Conservation (phyloP, 2,329 filamentous ascomycete genomes). For the Neonectria sp. region DNA sequence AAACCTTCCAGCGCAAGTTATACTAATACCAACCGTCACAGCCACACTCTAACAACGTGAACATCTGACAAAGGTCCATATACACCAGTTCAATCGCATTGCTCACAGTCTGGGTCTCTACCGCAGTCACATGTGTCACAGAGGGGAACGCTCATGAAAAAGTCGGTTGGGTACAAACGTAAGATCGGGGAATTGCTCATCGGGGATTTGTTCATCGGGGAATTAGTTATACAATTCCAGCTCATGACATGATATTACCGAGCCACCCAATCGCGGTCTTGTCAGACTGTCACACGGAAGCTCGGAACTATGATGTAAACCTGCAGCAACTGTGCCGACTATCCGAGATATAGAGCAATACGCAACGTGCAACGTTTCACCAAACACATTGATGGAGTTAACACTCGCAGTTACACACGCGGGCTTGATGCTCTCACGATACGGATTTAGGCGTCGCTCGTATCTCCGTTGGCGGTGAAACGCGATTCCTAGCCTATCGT, state of each 20-base stretch:
- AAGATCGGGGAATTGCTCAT: no score
- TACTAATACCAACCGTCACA: no score
- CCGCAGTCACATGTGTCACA: no score
- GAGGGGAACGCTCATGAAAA: no score
- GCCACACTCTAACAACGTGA: no score
- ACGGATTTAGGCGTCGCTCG: conserved; percentile 22
- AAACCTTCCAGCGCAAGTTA: no score
- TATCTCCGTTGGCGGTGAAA: conserved; percentile 27
- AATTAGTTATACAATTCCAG: background rate
- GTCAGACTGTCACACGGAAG: background rate
- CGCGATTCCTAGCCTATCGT: conserved; percentile 22
- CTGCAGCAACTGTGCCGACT: background rate
- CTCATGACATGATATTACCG: background rate
- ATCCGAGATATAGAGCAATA: background rate
- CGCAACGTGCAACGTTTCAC: background rate
- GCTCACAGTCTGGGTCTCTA: no score
- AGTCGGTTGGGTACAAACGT: no score
- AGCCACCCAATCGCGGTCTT: background rate
- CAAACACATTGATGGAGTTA: background rate
- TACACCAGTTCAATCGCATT: no score
- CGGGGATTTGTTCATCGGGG: no score
- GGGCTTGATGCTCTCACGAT: conserved; percentile 16
- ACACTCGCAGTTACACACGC: background rate
- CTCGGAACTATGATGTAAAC: background rate
- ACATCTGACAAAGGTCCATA: no score